Base-by-base conservation (phyloP, 768 basidiomycete genomes). In the Rhizopogon roseolus region DNA sequence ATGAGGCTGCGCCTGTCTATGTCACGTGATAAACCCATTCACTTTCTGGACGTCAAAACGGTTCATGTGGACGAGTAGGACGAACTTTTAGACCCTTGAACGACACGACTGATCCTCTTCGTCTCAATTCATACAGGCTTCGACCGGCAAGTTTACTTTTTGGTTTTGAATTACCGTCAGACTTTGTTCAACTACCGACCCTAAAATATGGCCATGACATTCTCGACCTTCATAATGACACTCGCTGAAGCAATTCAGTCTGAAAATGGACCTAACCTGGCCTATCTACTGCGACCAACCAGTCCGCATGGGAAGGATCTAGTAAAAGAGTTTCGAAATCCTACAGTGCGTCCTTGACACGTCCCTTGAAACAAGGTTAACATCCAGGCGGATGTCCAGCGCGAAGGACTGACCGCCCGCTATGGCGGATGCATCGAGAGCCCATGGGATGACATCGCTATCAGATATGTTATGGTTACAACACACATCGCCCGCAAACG, bases 391-490 rank as follows among this genome's bases (percentile, higher is more conserved):
- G 40, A 34, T 63, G 73, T 48, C 17, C 49, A 59, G 62, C 64
- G 60, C 19, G 63, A 63, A 39, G 10, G 46, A 34, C 48, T 63
- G 17, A 63, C 49, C 41, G 54, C 49, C 9, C 51, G 60, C 19
- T 71, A 86, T 61, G 77, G 84, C 61, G 86, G 82, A 9, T 78
- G 77, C 52, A 80, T 93, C 64, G 76, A 81, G 52, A 72, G 68
- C 44, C 92, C 92, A 6, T 94, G 91, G 90, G 90, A 91, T 57
- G 91, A 93, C 50, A 86, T 94, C 60, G 83, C 88, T 7, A 81
- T 92, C 46, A 85, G 89, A 64, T 93, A 93, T 66, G 82, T 92
- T 16, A 71, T 92, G 60, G 84, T 86, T 22, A 85, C 88, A 56
- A 79, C 80, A 29, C 80, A 88, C 67, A 78, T 85, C 38, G 84